These are phyloP conservation scores for Podospora bellae-mahoneyi DNA, from an alignment of 495 filamentous ascomycete genomes.

Conservation along the genomic window DNA sequence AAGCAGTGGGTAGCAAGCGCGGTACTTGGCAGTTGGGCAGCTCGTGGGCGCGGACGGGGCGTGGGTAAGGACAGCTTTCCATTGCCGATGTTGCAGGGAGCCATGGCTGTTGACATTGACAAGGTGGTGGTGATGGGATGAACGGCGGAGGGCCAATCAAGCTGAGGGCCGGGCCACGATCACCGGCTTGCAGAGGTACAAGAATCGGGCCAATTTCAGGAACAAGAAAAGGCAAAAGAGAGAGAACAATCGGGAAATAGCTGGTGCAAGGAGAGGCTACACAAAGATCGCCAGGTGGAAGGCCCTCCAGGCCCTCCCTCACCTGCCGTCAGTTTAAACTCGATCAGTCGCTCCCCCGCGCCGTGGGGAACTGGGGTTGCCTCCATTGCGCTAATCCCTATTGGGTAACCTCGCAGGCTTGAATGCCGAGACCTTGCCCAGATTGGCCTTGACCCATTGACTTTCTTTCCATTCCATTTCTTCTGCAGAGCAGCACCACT, in stretches of 20 bases:
- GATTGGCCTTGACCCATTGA: slow-evolving; percentile 6
- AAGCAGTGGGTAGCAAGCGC: slow-evolving; percentile 10
- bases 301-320: background rate
- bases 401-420: slow-evolving; percentile 26
- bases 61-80: background rate
- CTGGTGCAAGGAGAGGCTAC: background rate
- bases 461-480: no score
- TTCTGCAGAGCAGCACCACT: no score
- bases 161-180: background rate
- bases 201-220: background rate
- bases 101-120: background rate
- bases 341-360: slow-evolving; percentile 8
- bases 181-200: background rate
- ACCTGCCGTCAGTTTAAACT: slow-evolving; percentile 29
- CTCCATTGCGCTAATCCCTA: slow-evolving; percentile 15
- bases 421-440: slow-evolving; percentile 18
- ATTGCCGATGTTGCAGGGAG: background rate
- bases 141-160: no score
- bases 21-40: background rate
- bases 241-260: background rate
- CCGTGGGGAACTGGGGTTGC: slow-evolving; percentile 3
- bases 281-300: background rate
- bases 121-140: no score
- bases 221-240: background rate
- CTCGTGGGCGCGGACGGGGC: background rate